These are phyloP conservation scores for Fagus crenata DNA, from an alignment of 306 rosid species.

Conservation along the genomic window DNA sequence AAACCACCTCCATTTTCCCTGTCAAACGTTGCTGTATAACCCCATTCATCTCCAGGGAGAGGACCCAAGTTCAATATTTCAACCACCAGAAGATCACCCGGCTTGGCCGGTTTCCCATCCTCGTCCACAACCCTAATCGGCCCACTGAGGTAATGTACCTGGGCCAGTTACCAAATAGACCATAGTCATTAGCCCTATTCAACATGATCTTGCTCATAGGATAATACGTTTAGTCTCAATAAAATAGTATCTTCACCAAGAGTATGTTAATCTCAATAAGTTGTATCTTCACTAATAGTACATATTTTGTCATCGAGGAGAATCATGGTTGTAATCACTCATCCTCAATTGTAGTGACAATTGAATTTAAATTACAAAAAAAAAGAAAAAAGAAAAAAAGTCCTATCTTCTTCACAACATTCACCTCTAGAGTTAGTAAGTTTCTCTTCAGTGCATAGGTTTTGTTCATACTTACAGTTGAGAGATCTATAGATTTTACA, in stretches of 20 bases:
- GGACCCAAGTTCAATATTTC: slow-evolving; percentile 94
- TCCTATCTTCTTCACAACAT: background rate
- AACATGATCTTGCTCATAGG: background rate
- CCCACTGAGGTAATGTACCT: slow-evolving; percentile 86
- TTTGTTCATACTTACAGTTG: slow-evolving; percentile 54
- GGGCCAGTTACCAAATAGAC: slow-evolving; percentile 4
- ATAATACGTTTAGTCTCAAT: background rate
- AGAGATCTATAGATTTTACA: slow-evolving; percentile 59
- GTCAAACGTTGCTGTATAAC: slow-evolving; percentile 85
- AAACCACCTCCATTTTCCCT: slow-evolving; percentile 95
- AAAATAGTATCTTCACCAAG: background rate
- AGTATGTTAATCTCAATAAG: background rate
- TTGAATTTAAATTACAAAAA: too few relatives aligned
- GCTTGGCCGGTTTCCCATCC: slow-evolving; percentile 76
- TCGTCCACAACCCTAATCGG: slow-evolving; percentile 68
- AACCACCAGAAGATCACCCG: slow-evolving; percentile 83
- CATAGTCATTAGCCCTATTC: slow-evolving; percentile 5
- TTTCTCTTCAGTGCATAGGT: background rate
- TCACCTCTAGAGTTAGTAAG: background rate
- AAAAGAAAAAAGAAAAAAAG: too few relatives aligned
- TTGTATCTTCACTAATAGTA: background rate
- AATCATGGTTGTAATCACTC: too few relatives aligned
- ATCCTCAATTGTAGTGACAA: too few relatives aligned
- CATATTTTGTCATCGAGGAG: too few relatives aligned
- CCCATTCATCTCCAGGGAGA: slow-evolving; percentile 93